Conservation (phyloP, 441 rosid genomes). For the Populus hybrid region DNA sequence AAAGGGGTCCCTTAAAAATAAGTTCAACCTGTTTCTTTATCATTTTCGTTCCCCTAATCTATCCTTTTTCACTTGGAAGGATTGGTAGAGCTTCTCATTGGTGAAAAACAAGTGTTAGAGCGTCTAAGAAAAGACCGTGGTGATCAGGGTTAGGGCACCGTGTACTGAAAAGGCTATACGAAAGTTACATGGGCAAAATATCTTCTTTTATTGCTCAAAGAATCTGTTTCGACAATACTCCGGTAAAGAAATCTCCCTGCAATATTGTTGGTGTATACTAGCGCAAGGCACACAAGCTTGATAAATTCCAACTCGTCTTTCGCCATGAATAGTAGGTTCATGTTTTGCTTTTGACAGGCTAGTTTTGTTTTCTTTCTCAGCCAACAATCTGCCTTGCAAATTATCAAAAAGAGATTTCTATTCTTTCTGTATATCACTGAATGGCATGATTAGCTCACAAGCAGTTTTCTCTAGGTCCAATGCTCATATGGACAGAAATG, state of each 20-base stretch:
- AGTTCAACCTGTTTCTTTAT: not conserved
- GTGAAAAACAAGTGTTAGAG: slow-evolving; percentile 42
- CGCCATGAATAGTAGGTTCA: not conserved
- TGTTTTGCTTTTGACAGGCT: not conserved
- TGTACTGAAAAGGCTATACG: not conserved
- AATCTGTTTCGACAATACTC: not conserved
- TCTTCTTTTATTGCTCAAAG: not conserved
- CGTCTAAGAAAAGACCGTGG: slow-evolving; percentile 27
- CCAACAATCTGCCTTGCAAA: not conserved
- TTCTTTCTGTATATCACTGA: not conserved
- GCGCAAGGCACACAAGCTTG: not conserved
- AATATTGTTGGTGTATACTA: not conserved
- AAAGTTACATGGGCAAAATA: not conserved
- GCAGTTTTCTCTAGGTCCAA: too few relatives aligned
- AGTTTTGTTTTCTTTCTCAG: not conserved
- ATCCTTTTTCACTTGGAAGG: slow-evolving; percentile 28
- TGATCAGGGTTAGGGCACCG: not conserved
- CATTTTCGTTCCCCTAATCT: not conserved
- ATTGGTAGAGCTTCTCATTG: slow-evolving; percentile 64
- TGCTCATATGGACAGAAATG: too few relatives aligned
- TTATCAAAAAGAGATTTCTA: not conserved
- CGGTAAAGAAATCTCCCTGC: not conserved
- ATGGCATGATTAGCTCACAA: too few relatives aligned
- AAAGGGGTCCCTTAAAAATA: not conserved
- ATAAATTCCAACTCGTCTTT: not conserved